Base-by-base conservation (phyloP, 2,329 filamentous ascomycete genomes). In the Harringtonia lauricola region DNA sequence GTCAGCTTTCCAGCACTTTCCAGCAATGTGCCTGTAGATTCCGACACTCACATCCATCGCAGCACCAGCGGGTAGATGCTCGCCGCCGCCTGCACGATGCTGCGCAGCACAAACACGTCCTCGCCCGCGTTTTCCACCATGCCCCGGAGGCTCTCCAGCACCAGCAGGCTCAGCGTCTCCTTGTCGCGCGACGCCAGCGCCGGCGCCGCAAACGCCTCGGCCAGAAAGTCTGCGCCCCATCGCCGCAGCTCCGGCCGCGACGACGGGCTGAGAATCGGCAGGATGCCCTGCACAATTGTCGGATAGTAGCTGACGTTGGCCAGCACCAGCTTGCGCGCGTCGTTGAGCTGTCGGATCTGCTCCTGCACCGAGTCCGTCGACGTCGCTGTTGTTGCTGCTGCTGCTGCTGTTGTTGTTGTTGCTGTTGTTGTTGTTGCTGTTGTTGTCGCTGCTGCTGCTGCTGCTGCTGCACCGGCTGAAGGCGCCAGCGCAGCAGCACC, bases 161-260 rank as follows among this genome's bases (percentile, higher is more conserved):
- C 86, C 47, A 78, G 74, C 47, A 86, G 70, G 52, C 82, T 80
- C 65, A 92, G 71, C 48, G 79, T 80, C 69, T 81, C 86, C 70
- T 96, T 98, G 61, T 85, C 80, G 42, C 81, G 72, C 47, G 77
- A 70, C 18, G 81, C 69, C 55, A 96, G 72, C 19, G 83, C 79
- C n/a, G 94, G 92, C 47, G 86, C 94, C 45, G 92, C 83, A 65
- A 98, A 96, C 3, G 89, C 88, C 68, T 98, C 92, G 45, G 90
- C 88, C 36, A 98, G 71, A 59, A 98, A 98, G 49, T 95, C 89
- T 50, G 89, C 83, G 22, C 90, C 92, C 92, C 92, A 98, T 82
- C 89, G 73, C 63, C 88, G 83, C 56, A 96, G 69, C 63, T 94
- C 86, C 45, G 95, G 65, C 48, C 78, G 74, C 50, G 86, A 75